Percentiles rank a stretch among this genome's conserved stretches.
Evolutionary conservation across 2,329 filamentous ascomycete genomes (phyloP).

Genomic region (Daldinia sp.): DNA sequence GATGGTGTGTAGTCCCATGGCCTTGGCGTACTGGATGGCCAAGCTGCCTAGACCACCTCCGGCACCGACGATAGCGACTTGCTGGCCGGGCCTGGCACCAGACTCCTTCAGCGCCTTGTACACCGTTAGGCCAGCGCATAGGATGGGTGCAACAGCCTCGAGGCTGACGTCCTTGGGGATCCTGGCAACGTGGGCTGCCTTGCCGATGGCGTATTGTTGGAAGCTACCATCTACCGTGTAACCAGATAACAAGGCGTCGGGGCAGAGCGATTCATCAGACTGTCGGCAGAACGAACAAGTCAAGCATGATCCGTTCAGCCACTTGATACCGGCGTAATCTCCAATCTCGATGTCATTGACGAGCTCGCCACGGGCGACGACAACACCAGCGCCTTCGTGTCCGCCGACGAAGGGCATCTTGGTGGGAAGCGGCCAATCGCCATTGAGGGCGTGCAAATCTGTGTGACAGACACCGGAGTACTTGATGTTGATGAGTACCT

Average conservation of each 20-base stretch:
- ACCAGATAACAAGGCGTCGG: constrained; percentile 79
- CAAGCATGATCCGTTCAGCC: constrained; percentile 90
- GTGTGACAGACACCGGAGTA: constrained; percentile 94
- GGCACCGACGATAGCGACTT: constrained; percentile 86
- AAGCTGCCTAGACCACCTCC: constrained; percentile 82
- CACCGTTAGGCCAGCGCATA: constrained; percentile 88
- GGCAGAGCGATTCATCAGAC: constrained; percentile 85
- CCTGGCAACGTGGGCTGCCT: constrained; percentile 85
- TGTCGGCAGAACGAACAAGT: constrained; percentile 85
- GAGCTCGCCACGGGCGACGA: constrained; percentile 82
- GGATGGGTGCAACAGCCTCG: constrained; percentile 81
- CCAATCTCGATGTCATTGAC: constrained; percentile 84
- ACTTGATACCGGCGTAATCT: constrained; percentile 90
- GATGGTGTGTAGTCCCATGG: constrained; percentile 85
- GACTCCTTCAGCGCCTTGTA: constrained; percentile 95
- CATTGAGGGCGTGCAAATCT: constrained; percentile 82
- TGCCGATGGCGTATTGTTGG: constrained; percentile 91
- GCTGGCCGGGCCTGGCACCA: constrained; percentile 77
- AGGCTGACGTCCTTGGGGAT: constrained; percentile 82
- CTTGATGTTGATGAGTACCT: constrained; percentile 92
- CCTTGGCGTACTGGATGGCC: constrained; percentile 88
- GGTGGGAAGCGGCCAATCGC: constrained; percentile 87
- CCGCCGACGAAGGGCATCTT: constrained; percentile 90
- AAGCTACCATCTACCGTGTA: constrained; percentile 95
- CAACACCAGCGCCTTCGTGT: constrained; percentile 81